Evolutionary conservation across 192 early-diverging fungal genomes (phyloP).

Genomic region (Backusella westeae): DNA sequence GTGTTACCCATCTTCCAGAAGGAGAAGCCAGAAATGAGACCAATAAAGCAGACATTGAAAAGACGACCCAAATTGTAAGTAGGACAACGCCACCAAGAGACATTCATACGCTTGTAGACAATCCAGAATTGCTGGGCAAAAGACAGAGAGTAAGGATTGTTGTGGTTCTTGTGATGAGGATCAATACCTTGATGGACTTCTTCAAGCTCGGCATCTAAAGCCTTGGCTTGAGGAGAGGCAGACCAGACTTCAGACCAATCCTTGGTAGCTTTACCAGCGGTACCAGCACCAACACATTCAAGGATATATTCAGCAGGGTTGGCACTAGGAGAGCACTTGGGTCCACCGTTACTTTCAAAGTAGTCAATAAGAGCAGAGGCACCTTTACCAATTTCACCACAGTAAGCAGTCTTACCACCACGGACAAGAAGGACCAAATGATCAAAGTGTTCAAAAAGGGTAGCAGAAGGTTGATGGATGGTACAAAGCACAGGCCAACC

Average conservation of each 20-base stretch:
- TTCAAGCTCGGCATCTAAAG: slow-evolving; percentile 48
- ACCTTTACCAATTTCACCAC: slow-evolving; percentile 74
- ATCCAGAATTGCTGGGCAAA: slow-evolving; percentile 49
- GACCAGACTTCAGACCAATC: slow-evolving; percentile 79
- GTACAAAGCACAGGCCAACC: slow-evolving; percentile 76
- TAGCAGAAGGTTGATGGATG: slow-evolving; percentile 83
- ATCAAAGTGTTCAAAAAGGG: slow-evolving; percentile 84
- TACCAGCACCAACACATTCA: slow-evolving; percentile 73
- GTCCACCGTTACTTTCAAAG: slow-evolving; percentile 73
- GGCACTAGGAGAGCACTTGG: slow-evolving; percentile 56
- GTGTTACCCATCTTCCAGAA: slow-evolving; percentile 62
- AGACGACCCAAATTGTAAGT: slow-evolving; percentile 75
- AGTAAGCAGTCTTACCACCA: slow-evolving; percentile 78
- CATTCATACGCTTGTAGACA: slow-evolving; percentile 63
- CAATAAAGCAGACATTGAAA: slow-evolving; percentile 52
- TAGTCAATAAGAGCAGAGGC: slow-evolving; percentile 62
- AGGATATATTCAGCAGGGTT: slow-evolving; percentile 89
- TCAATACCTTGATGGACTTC: slow-evolving; percentile 41
- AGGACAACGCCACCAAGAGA: slow-evolving; percentile 70
- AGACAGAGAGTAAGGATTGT: slow-evolving; percentile 43
- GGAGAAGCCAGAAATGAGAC: slow-evolving; percentile 68
- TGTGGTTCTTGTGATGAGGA: slow-evolving; percentile 25
- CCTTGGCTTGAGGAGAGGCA: slow-evolving; percentile 48
- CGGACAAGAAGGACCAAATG: slow-evolving; percentile 75
- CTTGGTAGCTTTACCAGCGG: slow-evolving; percentile 44